Evolutionary conservation across 228 moss, liverwort and hornwort genomes (phyloP).

Genomic region (Sphagnum magellanicum): DNA sequence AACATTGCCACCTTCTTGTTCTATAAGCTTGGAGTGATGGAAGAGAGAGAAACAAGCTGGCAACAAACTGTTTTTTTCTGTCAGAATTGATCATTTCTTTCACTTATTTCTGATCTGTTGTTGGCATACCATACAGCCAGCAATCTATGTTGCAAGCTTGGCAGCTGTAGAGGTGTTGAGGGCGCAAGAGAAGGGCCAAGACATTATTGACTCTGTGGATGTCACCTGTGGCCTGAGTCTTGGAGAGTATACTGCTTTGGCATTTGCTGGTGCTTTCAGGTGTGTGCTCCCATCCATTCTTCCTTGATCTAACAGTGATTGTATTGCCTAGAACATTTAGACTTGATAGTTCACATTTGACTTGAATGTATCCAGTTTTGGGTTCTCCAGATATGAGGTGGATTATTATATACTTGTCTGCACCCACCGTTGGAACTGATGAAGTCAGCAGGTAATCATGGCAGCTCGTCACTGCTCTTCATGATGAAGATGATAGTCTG

Average conservation of each 20-base stretch:
- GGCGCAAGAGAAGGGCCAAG: slow-evolving; percentile 84
- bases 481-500: too few species aligned
- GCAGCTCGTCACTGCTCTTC: too few species aligned
- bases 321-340: not conserved
- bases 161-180: slow-evolving; percentile 93
- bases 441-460: too few species aligned
- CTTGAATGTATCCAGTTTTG: not conserved
- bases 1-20: too few species aligned
- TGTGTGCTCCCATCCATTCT: slow-evolving; percentile 8
- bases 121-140: slow-evolving; percentile 48
- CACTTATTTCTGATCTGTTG: too few species aligned
- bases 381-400: not conserved
- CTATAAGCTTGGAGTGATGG: too few species aligned
- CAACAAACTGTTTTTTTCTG: too few species aligned
- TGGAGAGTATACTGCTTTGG: slow-evolving; percentile 96
- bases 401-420: too few species aligned
- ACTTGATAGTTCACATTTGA: not conserved
- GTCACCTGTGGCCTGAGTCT: slow-evolving; percentile 96
- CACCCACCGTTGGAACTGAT: too few species aligned
- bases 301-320: not conserved
- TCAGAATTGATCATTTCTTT: too few species aligned
- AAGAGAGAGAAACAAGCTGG: too few species aligned
- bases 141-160: slow-evolving; percentile 94
- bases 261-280: slow-evolving; percentile 98
- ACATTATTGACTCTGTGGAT: slow-evolving; percentile 79